Evolutionary conservation across 176 grass and related monocot genomes (phyloP).

Genomic region (Musa acuminata): DNA sequence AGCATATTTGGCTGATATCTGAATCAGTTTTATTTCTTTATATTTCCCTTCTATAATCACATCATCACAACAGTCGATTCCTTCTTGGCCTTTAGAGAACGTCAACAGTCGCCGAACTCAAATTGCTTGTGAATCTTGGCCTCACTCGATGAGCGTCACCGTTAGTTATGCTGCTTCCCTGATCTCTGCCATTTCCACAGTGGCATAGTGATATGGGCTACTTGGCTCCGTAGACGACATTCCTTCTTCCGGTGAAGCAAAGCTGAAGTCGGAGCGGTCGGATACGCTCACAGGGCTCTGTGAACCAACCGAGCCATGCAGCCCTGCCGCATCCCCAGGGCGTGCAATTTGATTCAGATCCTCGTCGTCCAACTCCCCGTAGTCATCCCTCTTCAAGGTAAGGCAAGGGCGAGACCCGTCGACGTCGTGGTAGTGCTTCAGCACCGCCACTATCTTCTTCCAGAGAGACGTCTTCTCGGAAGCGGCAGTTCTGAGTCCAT

Average conservation of each 20-base stretch:
- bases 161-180: not conserved
- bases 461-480: constrained; percentile 13
- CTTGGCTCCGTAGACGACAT: not conserved
- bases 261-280: not conserved
- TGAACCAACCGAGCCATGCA: constrained; percentile 1
- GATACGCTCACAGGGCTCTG: constrained; percentile 9
- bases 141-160: no score
- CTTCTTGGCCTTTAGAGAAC: no score
- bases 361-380: not conserved
- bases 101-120: no score
- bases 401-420: constrained; percentile 32
- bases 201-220: not conserved
- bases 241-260: not conserved
- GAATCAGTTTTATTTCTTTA: no score
- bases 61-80: no score
- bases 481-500: constrained; percentile 17
- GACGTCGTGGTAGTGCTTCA: constrained; percentile 38
- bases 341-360: not conserved
- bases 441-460: constrained; percentile 35
- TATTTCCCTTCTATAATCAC: no score
- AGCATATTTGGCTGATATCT: no score
- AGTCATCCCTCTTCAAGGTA: constrained; percentile 39
- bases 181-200: not conserved
- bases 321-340: not conserved
- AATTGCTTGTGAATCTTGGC: no score